Conservation (phyloP, 2,329 filamentous ascomycete genomes). For the Fusarium nematophilum region DNA sequence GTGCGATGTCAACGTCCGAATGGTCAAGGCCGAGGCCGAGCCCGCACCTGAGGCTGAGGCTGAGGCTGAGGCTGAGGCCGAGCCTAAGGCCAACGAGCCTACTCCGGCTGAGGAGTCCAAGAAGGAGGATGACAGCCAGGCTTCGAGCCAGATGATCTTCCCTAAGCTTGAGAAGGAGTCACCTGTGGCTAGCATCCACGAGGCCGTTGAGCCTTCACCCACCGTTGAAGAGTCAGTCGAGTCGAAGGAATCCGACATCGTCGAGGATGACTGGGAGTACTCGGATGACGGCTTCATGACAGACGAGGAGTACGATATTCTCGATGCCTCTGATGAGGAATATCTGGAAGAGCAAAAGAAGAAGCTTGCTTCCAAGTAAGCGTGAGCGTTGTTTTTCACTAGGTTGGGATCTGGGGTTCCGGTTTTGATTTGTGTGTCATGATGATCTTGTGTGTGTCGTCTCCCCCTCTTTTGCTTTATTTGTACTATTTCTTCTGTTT, state of each 20-base stretch:
- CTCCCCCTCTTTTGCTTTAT: slow-evolving; percentile 34
- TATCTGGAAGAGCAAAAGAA: slow-evolving; percentile 68
- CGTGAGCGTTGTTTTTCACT: slow-evolving; percentile 24
- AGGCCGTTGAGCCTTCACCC: slow-evolving; percentile 67
- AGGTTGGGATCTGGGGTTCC: slow-evolving; percentile 36
- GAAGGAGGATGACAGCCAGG: slow-evolving; percentile 47
- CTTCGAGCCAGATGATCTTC: slow-evolving; percentile 84
- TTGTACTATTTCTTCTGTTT: slow-evolving; percentile 42
- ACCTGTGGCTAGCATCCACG: slow-evolving; percentile 81
- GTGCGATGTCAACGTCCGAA: slow-evolving; percentile 85
- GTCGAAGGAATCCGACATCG: slow-evolving; percentile 59
- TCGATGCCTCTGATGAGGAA: slow-evolving; percentile 95
- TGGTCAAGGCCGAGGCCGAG: slow-evolving; percentile 49
- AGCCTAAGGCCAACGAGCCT: slow-evolving; percentile 35
- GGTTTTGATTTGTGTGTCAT: slow-evolving; percentile 27
- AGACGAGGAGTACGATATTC: slow-evolving; percentile 97
- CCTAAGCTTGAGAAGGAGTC: slow-evolving; percentile 96
- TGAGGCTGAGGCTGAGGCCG: slow-evolving; percentile 26
- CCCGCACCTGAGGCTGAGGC: slow-evolving; percentile 41
- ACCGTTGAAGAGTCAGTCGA: slow-evolving; percentile 63
- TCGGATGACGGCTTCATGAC: slow-evolving; percentile 86
- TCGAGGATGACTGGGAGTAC: slow-evolving; percentile 71
- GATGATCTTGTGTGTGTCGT: slow-evolving; percentile 22
- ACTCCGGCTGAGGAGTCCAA: slow-evolving; percentile 41
- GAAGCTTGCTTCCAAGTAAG: slow-evolving; percentile 53